Percentiles rank a stretch among this genome's conserved stretches.
Conservation (phyloP, 352 stramenopile species). For the Pythium volutum region DNA sequence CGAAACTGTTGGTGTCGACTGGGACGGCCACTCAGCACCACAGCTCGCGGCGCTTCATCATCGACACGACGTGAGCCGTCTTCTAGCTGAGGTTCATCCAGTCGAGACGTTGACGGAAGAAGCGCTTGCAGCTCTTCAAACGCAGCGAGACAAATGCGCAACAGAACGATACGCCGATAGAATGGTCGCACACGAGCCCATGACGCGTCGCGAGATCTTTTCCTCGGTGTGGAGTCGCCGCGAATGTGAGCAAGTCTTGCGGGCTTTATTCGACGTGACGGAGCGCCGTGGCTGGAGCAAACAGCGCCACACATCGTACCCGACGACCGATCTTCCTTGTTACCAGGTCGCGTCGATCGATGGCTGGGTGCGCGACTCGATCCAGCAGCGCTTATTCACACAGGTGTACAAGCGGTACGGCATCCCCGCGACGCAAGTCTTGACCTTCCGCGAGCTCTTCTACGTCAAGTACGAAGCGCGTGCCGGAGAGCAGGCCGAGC, state of each 20-base stretch:
- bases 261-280: constrained; percentile 39
- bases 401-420: constrained; percentile 45
- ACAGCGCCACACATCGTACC: constrained; percentile 75
- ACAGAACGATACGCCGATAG: constrained; percentile 47
- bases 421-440: constrained; percentile 34
- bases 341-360: constrained; percentile 66
- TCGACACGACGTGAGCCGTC: constrained; percentile 32
- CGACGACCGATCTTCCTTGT: constrained; percentile 81
- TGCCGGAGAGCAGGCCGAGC: constrained; percentile 51
- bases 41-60: constrained; percentile 50
- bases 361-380: constrained; percentile 54
- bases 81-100: constrained; percentile 18
- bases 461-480: constrained; percentile 86
- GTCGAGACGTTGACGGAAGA: background rate
- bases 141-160: constrained; percentile 41
- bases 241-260: constrained; percentile 46
- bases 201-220: constrained; percentile 48
- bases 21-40: constrained; percentile 54
- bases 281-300: constrained; percentile 60
- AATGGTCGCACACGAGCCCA: constrained; percentile 40
- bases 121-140: constrained; percentile 7
- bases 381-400: constrained; percentile 55
- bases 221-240: constrained; percentile 41
- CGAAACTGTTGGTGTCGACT: constrained; percentile 32
- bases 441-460: constrained; percentile 86